These are phyloP conservation scores for Dioszegia aurantiaca DNA, from an alignment of 768 basidiomycete genomes.

Conservation along the genomic window DNA sequence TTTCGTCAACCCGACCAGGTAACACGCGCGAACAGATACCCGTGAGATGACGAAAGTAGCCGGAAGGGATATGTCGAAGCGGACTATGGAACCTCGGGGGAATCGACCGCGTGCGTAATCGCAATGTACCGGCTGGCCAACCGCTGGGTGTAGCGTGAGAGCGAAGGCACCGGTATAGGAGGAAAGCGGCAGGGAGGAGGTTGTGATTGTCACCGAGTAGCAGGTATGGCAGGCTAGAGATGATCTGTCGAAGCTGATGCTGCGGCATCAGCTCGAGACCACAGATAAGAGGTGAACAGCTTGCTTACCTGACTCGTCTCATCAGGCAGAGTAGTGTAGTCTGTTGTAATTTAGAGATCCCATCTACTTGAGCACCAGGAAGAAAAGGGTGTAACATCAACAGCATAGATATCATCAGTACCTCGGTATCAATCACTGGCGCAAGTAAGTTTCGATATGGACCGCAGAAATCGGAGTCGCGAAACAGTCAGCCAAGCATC, in stretches of 20 bases:
- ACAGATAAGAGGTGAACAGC: too few relatives aligned
- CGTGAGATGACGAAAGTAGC: background rate
- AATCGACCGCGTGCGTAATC: background rate
- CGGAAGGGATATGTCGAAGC: background rate
- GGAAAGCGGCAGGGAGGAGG: background rate
- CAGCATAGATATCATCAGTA: too few relatives aligned
- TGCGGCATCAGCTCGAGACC: too few relatives aligned
- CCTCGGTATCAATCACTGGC: too few relatives aligned
- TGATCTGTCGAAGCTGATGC: background rate
- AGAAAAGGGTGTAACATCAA: too few relatives aligned
- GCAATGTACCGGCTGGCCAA: background rate
- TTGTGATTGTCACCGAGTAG: background rate
- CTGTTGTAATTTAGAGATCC: too few relatives aligned
- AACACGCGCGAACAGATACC: background rate
- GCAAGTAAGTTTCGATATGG: too few relatives aligned
- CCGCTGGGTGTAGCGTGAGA: background rate
- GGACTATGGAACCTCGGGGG: slow-evolving; percentile 1
- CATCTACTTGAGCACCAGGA: too few relatives aligned
- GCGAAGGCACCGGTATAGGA: background rate
- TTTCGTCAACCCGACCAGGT: background rate
- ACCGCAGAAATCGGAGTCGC: too few relatives aligned
- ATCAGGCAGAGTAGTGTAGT: too few relatives aligned
- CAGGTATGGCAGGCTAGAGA: background rate
- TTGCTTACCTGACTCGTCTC: too few relatives aligned
- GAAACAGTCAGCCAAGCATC: too few relatives aligned